These are phyloP conservation scores for Zygoascus biomembranicola DNA, from an alignment of 805 yeast genomes.

Conservation along the genomic window DNA sequence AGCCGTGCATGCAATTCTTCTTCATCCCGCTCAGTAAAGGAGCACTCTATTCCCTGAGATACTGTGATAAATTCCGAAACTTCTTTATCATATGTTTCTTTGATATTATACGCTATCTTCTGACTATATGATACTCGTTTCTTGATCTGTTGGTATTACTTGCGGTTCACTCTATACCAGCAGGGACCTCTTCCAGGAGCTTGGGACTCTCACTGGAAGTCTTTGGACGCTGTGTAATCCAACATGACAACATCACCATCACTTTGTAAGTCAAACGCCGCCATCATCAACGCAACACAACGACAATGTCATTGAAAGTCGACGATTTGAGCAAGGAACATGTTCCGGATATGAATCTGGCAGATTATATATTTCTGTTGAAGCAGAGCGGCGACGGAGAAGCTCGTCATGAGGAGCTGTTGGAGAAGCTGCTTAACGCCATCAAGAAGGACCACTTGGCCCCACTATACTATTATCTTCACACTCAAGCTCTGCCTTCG, in stretches of 20 bases:
- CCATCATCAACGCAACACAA: neutral
- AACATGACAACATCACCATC: neutral
- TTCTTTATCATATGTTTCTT: too few species aligned
- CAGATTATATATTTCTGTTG: conserved; percentile 71
- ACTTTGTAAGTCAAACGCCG: neutral
- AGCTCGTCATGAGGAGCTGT: conserved; percentile 36
- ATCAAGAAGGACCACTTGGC: conserved; percentile 62
- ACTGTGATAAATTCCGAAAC: too few species aligned
- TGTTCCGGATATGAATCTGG: conserved; percentile 71
- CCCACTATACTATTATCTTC: conserved; percentile 71
- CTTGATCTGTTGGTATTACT: too few species aligned
- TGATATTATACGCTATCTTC: too few species aligned
- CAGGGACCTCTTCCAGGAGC: too few species aligned
- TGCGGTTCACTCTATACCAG: too few species aligned
- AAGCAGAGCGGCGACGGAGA: conserved; percentile 31
- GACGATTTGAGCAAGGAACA: neutral
- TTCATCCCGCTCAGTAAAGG: too few species aligned
- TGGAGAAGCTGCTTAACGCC: conserved; percentile 40
- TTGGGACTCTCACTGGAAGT: too few species aligned
- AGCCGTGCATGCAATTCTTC: too few species aligned
- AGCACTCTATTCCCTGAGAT: too few species aligned
- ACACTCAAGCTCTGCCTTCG: conserved; percentile 34
- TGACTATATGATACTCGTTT: too few species aligned
- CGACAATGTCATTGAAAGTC: neutral
- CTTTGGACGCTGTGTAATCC: neutral